Evolutionary conservation across 805 yeast species (phyloP), one percentile per base, ranked within the genome.

Genomic region (Myxozyma neglecta): DNA sequence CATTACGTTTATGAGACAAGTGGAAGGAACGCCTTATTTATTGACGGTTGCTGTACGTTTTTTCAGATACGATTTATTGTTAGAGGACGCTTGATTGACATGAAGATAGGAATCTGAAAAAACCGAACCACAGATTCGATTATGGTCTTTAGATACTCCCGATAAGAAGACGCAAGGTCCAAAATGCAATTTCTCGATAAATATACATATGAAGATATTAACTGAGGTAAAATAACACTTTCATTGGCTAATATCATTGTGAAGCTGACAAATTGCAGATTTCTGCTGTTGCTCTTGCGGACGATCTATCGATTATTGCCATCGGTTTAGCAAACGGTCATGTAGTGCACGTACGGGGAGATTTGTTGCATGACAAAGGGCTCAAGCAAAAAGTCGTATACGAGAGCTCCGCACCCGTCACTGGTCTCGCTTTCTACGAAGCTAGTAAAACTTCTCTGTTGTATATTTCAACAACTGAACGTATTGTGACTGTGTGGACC

Each of bases 301-400:
- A 73, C 1, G 85, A 82, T 61, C 81, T 86, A 63, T 80, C 89
- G 2, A 82, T 89, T 39, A 72, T 88, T 6, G 92, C 88, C 0
- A 75, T 89, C 50, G 97, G 97, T 0, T 89, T 85, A 69, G 87
- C 92, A 13, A 87, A 91, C 72, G 99, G 99, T 1, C 80, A 85
- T 20, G 90, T 92, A 1, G 77, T 92, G 1, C 76, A 92, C 6
- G 83, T 92, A 0, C 77, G 98, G 64, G 99, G 99, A 8, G 98
- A 94, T 73, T 73, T 94, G 37, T 67, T 90, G 6, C 84, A 91
- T 68, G 99, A 94, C 71, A 78, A 96, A 61, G 98, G 98, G 0
- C 85, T 96, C 9, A 83, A 94, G 66, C 98, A 93, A 70, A 78
- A 97, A 35, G 73, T 87, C 0, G 85, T 92, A 0, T 89, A 85